Conservation (phyloP, 768 basidiomycete species). For the Solioccasus polychromus region DNA sequence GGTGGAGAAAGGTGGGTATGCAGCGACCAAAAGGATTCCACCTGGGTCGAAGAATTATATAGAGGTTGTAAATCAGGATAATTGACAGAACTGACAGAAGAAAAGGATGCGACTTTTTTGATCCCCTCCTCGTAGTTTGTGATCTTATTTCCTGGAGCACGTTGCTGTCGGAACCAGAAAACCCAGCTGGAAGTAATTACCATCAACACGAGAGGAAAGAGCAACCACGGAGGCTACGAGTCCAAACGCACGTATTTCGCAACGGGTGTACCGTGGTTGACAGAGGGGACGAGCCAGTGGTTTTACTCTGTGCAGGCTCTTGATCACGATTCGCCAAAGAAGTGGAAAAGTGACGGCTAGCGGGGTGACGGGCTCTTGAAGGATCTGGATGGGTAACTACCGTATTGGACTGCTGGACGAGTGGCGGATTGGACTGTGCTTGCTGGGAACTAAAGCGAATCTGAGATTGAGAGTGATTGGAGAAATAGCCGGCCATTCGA, state of each 20-base stretch:
- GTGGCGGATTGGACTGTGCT: constrained; percentile 21
- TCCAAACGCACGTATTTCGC: constrained; percentile 80
- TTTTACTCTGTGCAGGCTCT: constrained; percentile 41
- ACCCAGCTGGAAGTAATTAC: constrained; percentile 60
- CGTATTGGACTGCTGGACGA: neutral
- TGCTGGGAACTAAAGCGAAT: constrained; percentile 66
- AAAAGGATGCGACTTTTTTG: constrained; percentile 86
- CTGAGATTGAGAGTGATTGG: constrained; percentile 68
- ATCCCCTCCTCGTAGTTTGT: constrained; percentile 94
- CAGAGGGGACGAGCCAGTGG: constrained; percentile 18
- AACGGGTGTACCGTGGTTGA: constrained; percentile 62
- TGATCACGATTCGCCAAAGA: constrained; percentile 42
- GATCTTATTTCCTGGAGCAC: constrained; percentile 85
- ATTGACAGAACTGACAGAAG: constrained; percentile 55
- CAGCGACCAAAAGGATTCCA: constrained; percentile 94
- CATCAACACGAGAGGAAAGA: constrained; percentile 15
- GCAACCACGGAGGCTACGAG: constrained; percentile 18
- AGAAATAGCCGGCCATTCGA: constrained; percentile 73
- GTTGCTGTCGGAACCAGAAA: constrained; percentile 91
- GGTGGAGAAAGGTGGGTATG: constrained; percentile 90
- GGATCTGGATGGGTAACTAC: constrained; percentile 14
- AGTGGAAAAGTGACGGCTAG: constrained; percentile 76
- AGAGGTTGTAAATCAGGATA: neutral
- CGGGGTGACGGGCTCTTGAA: constrained; percentile 47
- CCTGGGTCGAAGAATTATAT: constrained; percentile 41